Conservation (phyloP, 148 eudicot genomes). For the Silene conica region DNA sequence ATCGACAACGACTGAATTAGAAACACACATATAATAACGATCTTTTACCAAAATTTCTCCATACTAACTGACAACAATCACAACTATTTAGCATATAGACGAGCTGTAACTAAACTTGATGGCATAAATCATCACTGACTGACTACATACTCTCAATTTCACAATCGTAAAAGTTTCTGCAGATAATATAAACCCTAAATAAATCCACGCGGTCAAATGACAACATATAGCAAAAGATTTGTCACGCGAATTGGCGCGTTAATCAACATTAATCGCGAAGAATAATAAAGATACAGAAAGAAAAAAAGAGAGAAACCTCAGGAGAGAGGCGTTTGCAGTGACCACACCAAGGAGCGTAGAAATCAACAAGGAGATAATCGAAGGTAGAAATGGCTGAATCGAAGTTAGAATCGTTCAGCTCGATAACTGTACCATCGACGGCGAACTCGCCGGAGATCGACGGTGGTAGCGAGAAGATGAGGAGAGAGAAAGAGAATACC, state of each 20-base stretch:
- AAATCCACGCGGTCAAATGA: background rate
- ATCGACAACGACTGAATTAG: too few species aligned
- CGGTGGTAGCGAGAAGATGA: constrained; percentile 6
- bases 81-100: too few species aligned
- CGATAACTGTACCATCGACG: constrained; percentile 63
- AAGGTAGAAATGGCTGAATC: constrained; percentile 70
- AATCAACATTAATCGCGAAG: background rate
- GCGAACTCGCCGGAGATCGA: constrained; percentile 30
- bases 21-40: too few species aligned
- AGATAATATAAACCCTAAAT: background rate
- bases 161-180: too few species aligned
- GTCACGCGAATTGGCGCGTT: background rate
- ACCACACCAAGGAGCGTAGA: constrained; percentile 94
- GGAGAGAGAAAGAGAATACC: constrained; percentile 18
- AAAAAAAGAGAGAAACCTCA: constrained; percentile 7
- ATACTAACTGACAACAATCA: too few species aligned
- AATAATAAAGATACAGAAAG: background rate
- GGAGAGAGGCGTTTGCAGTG: constrained; percentile 92
- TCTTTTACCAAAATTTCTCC: too few species aligned
- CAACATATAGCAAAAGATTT: background rate
- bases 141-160: too few species aligned
- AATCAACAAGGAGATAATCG: constrained; percentile 73
- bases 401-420: constrained; percentile 69
- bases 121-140: background rate
- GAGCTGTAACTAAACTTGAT: too few species aligned